Evolutionary conservation across 805 yeast species (phyloP), one percentile per base, ranked within the genome.

Genomic region (Ogataea ganodermae): DNA sequence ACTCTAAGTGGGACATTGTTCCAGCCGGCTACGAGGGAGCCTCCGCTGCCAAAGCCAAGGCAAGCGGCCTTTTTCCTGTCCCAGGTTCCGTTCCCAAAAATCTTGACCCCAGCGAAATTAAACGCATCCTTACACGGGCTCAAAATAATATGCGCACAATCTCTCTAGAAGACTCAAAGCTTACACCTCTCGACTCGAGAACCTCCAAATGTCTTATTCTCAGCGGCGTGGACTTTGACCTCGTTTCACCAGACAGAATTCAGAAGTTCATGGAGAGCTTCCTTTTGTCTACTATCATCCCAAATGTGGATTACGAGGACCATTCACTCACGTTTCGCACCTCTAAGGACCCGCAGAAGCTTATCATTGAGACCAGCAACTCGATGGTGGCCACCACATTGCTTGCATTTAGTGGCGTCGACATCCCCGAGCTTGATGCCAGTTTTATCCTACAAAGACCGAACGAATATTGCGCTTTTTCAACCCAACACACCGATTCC

Each of bases 11-110:
- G 96, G 94, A 88, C 42, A 69, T 78, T 20, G 73, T 75, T 27
- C 90, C 96, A 1, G 23, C 35, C 0, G 92, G 89, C 0, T 85
- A 85, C 61, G 94, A 87, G 58, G 76, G 78, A 6, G 81, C 86
- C 1, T 76, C 86, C 1, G 86, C 94, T 0, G 87, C 83, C 51
- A 72, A 84, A 50, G 96, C 94, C 5, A 89, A 89, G 58, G 68
- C 86, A 14, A 78, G 89, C 1, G 96, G 96, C 0, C 64, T 87
- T 2, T 89, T 89, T 58, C 89, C 91, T 2, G 70, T 79, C 14
- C 92, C 94, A 1, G 90, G 90, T 32, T 64, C 71, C 10, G 32
- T 52, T 18, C 69, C 74, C 4, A 75, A 71, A 48, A 57, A 70
- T 42, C 70, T 76, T 4, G 66, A 66, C 10, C 60, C 67, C 16